Base-by-base conservation (phyloP, 148 eudicot genomes). In the Amaranthus cruentus region DNA sequence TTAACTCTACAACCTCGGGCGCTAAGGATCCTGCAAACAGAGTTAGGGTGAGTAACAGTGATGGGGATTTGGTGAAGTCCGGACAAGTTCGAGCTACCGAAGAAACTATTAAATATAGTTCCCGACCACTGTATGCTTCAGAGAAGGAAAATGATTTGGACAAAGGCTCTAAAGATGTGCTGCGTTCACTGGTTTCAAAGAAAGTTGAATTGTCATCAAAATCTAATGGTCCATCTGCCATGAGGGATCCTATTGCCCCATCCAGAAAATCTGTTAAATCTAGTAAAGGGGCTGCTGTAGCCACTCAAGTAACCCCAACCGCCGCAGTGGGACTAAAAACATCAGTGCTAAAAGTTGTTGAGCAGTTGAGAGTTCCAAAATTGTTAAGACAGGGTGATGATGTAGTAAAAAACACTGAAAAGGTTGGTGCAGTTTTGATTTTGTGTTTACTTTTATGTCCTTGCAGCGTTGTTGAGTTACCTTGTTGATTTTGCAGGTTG, bases 261-360 rank as follows among this genome's bases (percentile, higher is more conserved):
- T 48, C 66, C 76, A 73, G 44, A 43, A 82, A 83, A 54, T 61
- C 84, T 68, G 75, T 62, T 65, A 83, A 84, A 68, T 70, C 75
- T 71, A 83, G n/a, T 49, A 46, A 66, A 14, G 65, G 13, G 55
- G 65, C 71, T 80, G 57, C 74, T 53, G 38, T 54, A 47, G 63
- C 80, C 11, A 62, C 81, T 62, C 85, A 78, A 47, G 69, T 66
- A 70, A 67, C 81, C 12, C 80, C 65, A 42, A 83, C 66, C 76
- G 72, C 79, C 71, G 73, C 73, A 53, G 82, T 55, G 81, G 87
- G 86, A 76, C 56, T 79, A 80, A 89, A 87, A 73, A 67, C 82
- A 48, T 86, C 91, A 21, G 66, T 82, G 79, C 77, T 44, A 69
- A 93, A 87, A 80, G 89, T 84, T 71, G 82, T 85, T 77, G 91